Conservation (phyloP, 495 filamentous ascomycete species). For the Xylaria venustula region DNA sequence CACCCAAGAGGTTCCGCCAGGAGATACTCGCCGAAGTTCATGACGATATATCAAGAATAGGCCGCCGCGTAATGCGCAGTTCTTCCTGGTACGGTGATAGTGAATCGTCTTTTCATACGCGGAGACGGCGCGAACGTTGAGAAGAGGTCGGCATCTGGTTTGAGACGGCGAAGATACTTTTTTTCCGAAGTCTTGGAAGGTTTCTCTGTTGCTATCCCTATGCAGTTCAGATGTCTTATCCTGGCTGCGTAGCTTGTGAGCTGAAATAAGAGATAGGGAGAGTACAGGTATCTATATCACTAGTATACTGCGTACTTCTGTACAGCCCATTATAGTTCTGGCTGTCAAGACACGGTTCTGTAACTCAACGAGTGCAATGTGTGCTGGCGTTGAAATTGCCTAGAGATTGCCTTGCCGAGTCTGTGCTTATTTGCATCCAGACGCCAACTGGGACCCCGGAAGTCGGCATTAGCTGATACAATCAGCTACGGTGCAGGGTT, state of each 20-base stretch:
- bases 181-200: slow-evolving; percentile 43
- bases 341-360: slow-evolving; percentile 42
- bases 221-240: slow-evolving; percentile 33
- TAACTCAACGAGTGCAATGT: slow-evolving; percentile 49
- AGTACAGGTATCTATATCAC: background rate
- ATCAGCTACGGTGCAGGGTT: background rate
- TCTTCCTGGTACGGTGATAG: slow-evolving; percentile 46
- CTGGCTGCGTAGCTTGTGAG: background rate
- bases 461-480: slow-evolving; percentile 42
- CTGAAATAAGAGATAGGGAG: background rate
- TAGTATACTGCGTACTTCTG: slow-evolving; percentile 42
- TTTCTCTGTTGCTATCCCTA: slow-evolving; percentile 47
- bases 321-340: slow-evolving; percentile 50
- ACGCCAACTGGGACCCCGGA: slow-evolving; percentile 44
- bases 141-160: background rate
- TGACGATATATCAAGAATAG: slow-evolving; percentile 41
- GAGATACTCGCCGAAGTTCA: slow-evolving; percentile 44
- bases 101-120: slow-evolving; percentile 39
- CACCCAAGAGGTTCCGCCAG: slow-evolving; percentile 26
- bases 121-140: slow-evolving; percentile 47
- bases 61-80: slow-evolving; percentile 36
- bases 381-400: slow-evolving; percentile 43
- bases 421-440: slow-evolving; percentile 38
- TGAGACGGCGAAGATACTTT: slow-evolving; percentile 45
- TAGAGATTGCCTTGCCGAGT: slow-evolving; percentile 35